Conservation (phyloP, 1,139 yeast genomes). For the Nakaseomyces sp. region DNA sequence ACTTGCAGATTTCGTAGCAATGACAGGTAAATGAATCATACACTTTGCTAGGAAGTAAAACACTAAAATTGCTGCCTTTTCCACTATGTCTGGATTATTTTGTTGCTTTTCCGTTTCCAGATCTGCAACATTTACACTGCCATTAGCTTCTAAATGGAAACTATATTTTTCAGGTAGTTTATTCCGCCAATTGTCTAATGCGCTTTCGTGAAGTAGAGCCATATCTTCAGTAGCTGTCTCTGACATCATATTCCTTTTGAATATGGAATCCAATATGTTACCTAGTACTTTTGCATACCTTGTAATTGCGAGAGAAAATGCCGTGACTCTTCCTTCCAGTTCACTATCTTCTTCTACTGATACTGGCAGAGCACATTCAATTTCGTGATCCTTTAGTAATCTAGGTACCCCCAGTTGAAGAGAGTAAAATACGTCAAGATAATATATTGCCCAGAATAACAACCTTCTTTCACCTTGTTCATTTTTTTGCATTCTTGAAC, state of each 20-base stretch:
- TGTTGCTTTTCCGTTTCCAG: constrained; percentile 11
- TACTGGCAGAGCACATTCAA: constrained; percentile 79
- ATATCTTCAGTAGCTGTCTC: constrained; percentile 34
- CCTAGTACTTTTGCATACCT: constrained; percentile 69
- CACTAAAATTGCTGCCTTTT: constrained; percentile 51
- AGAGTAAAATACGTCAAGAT: constrained; percentile 67
- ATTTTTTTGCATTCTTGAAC: constrained; percentile 47
- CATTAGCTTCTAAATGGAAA: constrained; percentile 62
- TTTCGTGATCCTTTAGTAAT: constrained; percentile 65
- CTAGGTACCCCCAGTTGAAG: constrained; percentile 78
- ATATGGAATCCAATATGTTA: constrained; percentile 57
- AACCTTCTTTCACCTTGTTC: constrained; percentile 80
- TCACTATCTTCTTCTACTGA: constrained; percentile 45
- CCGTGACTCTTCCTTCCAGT: constrained; percentile 61
- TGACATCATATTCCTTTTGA: constrained; percentile 40
- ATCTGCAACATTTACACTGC: constrained; percentile 31
- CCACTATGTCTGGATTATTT: constrained; percentile 16
- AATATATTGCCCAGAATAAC: constrained; percentile 76
- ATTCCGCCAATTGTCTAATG: constrained; percentile 71
- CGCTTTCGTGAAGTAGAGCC: constrained; percentile 49
- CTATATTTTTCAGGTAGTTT: constrained; percentile 54
- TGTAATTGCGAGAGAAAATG: constrained; percentile 55
- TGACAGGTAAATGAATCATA: constrained; percentile 68
- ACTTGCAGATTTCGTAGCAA: constrained; percentile 36
- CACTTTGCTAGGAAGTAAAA: constrained; percentile 75